Evolutionary conservation across 345 rosid species (phyloP).

Genomic region (Trapa bicornis): DNA sequence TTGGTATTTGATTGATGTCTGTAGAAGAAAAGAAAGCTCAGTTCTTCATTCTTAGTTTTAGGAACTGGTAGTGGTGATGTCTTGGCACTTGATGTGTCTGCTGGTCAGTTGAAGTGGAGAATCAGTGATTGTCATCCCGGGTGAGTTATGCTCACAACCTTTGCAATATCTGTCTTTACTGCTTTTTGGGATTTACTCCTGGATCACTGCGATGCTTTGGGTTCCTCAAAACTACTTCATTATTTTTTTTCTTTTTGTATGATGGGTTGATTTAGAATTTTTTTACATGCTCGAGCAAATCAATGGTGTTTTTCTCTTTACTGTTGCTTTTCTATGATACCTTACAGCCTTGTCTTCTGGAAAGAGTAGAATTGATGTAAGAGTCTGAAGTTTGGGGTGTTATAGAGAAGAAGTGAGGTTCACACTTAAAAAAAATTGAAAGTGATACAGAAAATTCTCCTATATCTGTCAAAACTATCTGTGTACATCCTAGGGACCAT

Average conservation of each 20-base stretch:
- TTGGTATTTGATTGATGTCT: slow-evolving; percentile 10
- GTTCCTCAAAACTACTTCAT: neutral
- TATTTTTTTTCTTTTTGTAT: neutral
- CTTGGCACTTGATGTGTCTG: slow-evolving; percentile 80
- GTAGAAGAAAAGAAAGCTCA: slow-evolving; percentile 73
- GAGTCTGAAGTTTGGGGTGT: neutral
- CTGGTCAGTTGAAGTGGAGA: slow-evolving; percentile 87
- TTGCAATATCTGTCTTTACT: neutral
- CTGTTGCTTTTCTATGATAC: neutral
- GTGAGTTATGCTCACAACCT: slow-evolving; percentile 25
- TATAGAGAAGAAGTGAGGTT: neutral
- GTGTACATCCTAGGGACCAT: neutral
- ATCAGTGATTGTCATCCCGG: slow-evolving; percentile 89
- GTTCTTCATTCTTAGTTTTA: slow-evolving; percentile 46
- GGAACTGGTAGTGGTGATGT: slow-evolving; percentile 94
- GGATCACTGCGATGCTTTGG: neutral
- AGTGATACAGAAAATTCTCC: neutral
- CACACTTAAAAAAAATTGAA: neutral
- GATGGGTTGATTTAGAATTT: neutral
- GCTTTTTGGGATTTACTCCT: neutral
- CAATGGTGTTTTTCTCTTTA: neutral
- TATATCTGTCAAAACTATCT: neutral
- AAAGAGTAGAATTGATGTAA: neutral
- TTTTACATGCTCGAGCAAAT: neutral
- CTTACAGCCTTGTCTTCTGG: neutral